Evolutionary conservation across 2,329 filamentous ascomycete genomes (phyloP).

Genomic region (Dothistroma pini): DNA sequence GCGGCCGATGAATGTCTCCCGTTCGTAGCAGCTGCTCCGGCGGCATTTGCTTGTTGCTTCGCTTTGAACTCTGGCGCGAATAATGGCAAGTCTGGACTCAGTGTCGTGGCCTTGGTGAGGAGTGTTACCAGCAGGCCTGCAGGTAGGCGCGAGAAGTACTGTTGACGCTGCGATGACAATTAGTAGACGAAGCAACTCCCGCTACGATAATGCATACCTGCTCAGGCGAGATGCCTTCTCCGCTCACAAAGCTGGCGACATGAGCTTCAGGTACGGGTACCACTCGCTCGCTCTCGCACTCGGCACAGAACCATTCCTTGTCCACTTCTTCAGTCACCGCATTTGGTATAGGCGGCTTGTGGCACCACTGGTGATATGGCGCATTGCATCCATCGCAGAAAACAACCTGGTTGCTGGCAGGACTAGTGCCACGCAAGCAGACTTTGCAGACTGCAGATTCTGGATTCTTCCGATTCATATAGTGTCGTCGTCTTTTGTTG

Average conservation of each 20-base stretch:
- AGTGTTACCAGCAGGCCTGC: slow-evolving; percentile 61
- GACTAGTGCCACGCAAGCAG: slow-evolving; percentile 69
- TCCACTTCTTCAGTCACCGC: slow-evolving; percentile 63
- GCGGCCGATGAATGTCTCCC: slow-evolving; percentile 35
- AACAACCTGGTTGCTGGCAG: slow-evolving; percentile 73
- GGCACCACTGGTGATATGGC: slow-evolving; percentile 78
- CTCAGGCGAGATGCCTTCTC: slow-evolving; percentile 39
- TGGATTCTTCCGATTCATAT: slow-evolving; percentile 44
- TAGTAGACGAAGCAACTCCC: background rate
- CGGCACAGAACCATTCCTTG: slow-evolving; percentile 67
- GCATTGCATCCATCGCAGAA: slow-evolving; percentile 80
- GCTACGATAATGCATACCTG: slow-evolving; percentile 35
- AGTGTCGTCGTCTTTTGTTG: slow-evolving; percentile 57
- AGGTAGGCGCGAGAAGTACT: slow-evolving; percentile 60
- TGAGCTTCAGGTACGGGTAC: slow-evolving; percentile 40
- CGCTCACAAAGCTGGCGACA: slow-evolving; percentile 39
- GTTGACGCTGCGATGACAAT: slow-evolving; percentile 24
- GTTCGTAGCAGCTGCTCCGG: slow-evolving; percentile 14
- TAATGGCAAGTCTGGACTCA: slow-evolving; percentile 63
- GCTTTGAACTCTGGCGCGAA: slow-evolving; percentile 47
- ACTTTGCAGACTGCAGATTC: slow-evolving; percentile 65
- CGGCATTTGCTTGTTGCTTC: slow-evolving; percentile 3
- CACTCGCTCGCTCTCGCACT: slow-evolving; percentile 54
- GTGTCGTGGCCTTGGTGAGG: slow-evolving; percentile 58
- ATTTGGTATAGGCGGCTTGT: slow-evolving; percentile 69